Evolutionary conservation across 2,329 filamentous ascomycete genomes (phyloP).

Genomic region (Pezicula radicicola): DNA sequence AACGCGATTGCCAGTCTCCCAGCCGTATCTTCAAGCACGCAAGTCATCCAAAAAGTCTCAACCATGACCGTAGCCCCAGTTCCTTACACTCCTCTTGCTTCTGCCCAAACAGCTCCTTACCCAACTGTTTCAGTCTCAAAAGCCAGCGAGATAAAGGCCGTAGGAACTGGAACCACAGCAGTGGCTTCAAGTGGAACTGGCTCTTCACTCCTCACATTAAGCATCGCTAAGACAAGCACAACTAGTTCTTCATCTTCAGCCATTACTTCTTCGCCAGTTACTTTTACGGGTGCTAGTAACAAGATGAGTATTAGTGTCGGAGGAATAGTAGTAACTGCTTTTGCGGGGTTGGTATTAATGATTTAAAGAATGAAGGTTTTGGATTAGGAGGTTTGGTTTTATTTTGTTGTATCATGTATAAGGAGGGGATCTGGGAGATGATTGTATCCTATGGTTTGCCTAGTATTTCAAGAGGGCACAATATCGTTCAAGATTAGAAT

Average conservation of each 20-base stretch:
- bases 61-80: not conserved
- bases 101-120: not conserved
- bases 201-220: not conserved
- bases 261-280: not conserved
- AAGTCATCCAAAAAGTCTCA: not conserved
- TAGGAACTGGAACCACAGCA: slow-evolving; percentile 1
- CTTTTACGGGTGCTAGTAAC: slow-evolving; percentile 10
- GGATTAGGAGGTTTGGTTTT: no score
- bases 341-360: slow-evolving; percentile 7
- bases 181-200: not conserved
- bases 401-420: no score
- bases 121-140: slow-evolving; percentile 4
- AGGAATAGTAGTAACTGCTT: slow-evolving; percentile 5
- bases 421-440: no score
- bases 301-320: slow-evolving; percentile 5
- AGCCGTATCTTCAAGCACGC: slow-evolving; percentile 1
- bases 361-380: slow-evolving; percentile 4
- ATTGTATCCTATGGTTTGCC: no score
- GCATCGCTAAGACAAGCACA: not conserved
- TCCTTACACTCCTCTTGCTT: not conserved
- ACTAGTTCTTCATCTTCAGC: not conserved
- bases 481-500: no score
- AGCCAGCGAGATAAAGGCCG: no score
- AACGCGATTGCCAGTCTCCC: not conserved
- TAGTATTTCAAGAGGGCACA: no score